These are phyloP conservation scores for Hanseniaspora sp. DNA, from an alignment of 1,139 yeast genomes.

Conservation along the genomic window DNA sequence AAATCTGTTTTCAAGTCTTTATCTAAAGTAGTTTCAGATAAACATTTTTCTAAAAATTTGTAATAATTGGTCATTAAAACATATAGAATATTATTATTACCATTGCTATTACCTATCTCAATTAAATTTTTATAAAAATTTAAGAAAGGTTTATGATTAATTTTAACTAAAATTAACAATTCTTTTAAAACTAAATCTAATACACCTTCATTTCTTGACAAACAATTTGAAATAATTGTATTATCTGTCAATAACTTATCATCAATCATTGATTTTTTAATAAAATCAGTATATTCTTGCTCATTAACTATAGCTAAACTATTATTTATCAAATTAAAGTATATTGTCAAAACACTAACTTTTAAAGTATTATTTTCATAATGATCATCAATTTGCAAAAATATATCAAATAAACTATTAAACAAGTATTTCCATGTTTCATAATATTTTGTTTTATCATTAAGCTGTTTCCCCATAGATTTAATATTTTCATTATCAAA, in stretches of 20 bases:
- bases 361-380: slow-evolving; percentile 41
- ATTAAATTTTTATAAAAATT: not conserved
- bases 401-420: slow-evolving; percentile 15
- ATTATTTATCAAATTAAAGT: slow-evolving; percentile 47
- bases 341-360: slow-evolving; percentile 58
- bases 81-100: not conserved
- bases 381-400: slow-evolving; percentile 23
- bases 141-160: not conserved
- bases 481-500: not conserved
- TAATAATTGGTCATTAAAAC: not conserved
- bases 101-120: not conserved
- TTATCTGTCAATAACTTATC: not conserved
- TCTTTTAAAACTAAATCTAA: slow-evolving; percentile 10
- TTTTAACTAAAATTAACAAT: not conserved
- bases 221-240: not conserved
- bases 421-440: slow-evolving; percentile 17
- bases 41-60: not conserved
- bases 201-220: not conserved
- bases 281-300: not conserved
- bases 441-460: not conserved
- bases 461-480: no score
- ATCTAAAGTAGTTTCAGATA: not conserved
- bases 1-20: not conserved
- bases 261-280: slow-evolving; percentile 1
- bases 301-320: slow-evolving; percentile 8